Base-by-base conservation (phyloP, 75 land plant genomes). In the Gnetum montanum region DNA sequence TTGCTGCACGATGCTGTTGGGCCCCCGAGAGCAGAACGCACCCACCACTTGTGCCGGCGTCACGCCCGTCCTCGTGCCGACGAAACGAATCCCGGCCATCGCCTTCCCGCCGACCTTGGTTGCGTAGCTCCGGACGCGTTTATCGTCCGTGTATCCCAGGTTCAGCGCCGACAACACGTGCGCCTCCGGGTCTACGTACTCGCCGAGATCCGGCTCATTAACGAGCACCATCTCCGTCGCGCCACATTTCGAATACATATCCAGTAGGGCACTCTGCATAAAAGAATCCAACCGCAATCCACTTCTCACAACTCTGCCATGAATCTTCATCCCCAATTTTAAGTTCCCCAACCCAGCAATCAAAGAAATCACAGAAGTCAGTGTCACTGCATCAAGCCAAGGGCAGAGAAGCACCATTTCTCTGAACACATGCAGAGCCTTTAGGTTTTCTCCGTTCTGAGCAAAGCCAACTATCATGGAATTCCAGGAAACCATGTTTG, bases 191-290 rank as follows among this genome's bases (percentile, higher is more conserved):
- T 77, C 69, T 10, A 78, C 63, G 16, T 82, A 80, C 8, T 68
- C 72, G 15, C 58, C 49, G 47, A 80, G 74, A 16, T 72, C 57
- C 44, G 54, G 70, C 12, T 73, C 46, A 28, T 81, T 81, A 2
- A 74, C 71, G 6, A 86, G 45, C 3, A 81, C 70, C 90, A 86
- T 86, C 15, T 63, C 90, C 27, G 69, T 74, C 1, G 85, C 85
- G 18, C 85, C 89, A n/a, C n/a, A n/a, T n/a, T n/a, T n/a, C n/a
- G n/a, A n/a, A n/a, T n/a, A n/a, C n/a, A n/a, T n/a, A n/a, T n/a
- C n/a, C n/a, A 82, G 58, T 8, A 78, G 54, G 56, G 68, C 53
- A 61, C 71, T 80, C 19, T 59, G 48, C 25, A 76, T 76, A 8
- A 69, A 66, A 31, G 59, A 15, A 49, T 59, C 31, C 18, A 24